phyloP scores from a whole-genome alignment of 768 basidiomycete species.

The Rhodotorula graminis region DNA sequence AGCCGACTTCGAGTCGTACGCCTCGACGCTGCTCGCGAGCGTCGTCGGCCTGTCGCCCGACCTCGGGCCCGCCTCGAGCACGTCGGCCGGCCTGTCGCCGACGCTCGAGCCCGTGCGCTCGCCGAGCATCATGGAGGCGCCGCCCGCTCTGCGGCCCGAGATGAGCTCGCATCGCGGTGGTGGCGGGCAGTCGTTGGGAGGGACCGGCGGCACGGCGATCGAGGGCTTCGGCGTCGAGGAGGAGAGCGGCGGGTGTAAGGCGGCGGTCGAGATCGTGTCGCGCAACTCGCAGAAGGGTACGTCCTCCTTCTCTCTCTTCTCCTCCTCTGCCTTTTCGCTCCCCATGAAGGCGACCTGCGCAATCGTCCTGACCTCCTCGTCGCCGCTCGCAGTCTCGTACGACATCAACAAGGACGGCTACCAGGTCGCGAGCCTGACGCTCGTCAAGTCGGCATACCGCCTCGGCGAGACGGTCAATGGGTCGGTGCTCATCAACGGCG shows the following conservation, averaged over 20 bases:
- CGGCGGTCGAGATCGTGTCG: constrained; percentile 86
- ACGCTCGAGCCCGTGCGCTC: constrained; percentile 11
- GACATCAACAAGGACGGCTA: constrained; percentile 92
- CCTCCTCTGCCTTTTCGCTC: too few species aligned
- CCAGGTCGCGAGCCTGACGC: constrained; percentile 81
- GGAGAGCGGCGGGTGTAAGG: constrained; percentile 52
- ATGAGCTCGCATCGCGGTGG: constrained; percentile 21
- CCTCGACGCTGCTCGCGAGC: constrained; percentile 44
- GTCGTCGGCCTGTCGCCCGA: constrained; percentile 36
- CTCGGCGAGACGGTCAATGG: constrained; percentile 89
- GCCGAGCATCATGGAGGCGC: constrained; percentile 26
- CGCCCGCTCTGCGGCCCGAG: constrained; percentile 30
- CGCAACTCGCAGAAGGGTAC: constrained; percentile 81
- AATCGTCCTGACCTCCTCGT: too few species aligned
- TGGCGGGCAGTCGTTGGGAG: too few species aligned
- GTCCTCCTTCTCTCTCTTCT: constrained; percentile 29
- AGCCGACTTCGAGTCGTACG: constrained; percentile 45
- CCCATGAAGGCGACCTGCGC: too few species aligned
- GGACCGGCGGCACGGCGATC: not conserved
- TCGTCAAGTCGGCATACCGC: constrained; percentile 83
- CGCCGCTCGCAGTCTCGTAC: constrained; percentile 63
- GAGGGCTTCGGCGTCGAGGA: constrained; percentile 29
- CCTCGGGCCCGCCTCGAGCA: constrained; percentile 10
- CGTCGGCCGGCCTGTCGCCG: constrained; percentile 7
- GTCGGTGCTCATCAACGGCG: constrained; percentile 77